phyloP scores from a whole-genome alignment of 1,284 basidiomycete genomes.

The Puccinia hordei region DNA sequence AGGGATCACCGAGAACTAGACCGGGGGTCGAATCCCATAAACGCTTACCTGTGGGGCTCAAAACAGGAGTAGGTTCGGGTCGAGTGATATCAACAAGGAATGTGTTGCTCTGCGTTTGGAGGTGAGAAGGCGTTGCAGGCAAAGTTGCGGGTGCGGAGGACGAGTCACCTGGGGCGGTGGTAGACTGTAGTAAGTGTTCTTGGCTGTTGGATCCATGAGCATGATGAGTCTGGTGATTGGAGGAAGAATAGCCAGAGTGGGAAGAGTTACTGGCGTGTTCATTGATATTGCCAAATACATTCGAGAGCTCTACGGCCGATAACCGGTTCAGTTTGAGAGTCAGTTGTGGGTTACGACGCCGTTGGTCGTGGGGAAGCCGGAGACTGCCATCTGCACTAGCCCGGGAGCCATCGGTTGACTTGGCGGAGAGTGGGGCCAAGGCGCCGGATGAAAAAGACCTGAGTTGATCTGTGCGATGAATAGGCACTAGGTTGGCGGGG shows the following conservation, averaged over 20 bases:
- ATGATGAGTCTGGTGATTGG: not conserved
- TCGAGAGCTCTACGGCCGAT: conserved; percentile 22
- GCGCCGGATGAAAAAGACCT: conserved; percentile 35
- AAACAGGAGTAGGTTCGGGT: conserved; percentile 49
- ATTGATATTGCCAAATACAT: conserved; percentile 18
- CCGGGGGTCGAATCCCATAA: conserved; percentile 49
- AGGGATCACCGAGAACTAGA: conserved; percentile 48
- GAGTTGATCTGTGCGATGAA: not conserved
- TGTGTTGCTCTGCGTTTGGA: not conserved
- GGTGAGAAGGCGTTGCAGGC: not conserved
- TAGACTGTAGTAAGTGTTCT: not conserved
- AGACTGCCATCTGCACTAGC: not conserved
- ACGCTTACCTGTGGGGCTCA: conserved; percentile 41
- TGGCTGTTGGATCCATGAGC: not conserved
- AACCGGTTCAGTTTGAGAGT: conserved; percentile 46
- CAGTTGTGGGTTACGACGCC: conserved; percentile 45
- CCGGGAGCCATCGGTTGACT: conserved; percentile 6
- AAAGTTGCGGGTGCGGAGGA: conserved; percentile 2
- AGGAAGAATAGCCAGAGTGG: not conserved
- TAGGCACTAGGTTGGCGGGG: not conserved
- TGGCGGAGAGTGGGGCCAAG: conserved; percentile 33
- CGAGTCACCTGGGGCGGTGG: not conserved
- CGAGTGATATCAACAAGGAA: conserved; percentile 21
- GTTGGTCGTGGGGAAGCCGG: conserved; percentile 17
- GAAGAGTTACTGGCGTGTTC: conserved; percentile 19